Evolutionary conservation across 805 yeast species (phyloP), one percentile per base, ranked within the genome.

Genomic region (Starmerella asiatica): DNA sequence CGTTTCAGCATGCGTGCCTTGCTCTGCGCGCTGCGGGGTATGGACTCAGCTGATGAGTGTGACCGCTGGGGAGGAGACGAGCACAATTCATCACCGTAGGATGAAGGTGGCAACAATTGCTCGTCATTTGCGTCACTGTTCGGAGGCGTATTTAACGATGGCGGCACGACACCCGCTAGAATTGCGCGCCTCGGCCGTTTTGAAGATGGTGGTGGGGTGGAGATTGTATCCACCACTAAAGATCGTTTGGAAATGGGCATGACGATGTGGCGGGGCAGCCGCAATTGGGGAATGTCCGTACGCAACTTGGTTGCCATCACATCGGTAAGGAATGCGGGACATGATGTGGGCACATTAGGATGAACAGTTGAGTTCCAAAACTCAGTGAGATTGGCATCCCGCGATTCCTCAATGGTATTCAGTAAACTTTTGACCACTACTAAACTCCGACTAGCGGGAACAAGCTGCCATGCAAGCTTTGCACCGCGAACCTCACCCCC

Each of bases 21-120:
- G n/a, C 47, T 51, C 11, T 36, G 46, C 5, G 49, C 16, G 27
- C 29, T 37, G 12, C 27, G 24, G 16, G 34, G 34, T 9, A 34
- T 23, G 16, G 36, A 32, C 14, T 21, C 7, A 28, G 15, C 31
- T 6, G 18, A 28, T 8, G n/a, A 9, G 31, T 15, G 8, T 6
- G 26, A 15, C n/a, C 37, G 37, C 3, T 16, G 36, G n/a, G 50
- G 50, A 11, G 50, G 47, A 5, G 50, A 44, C 3, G 50, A 46
- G 37, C 44, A 37, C 12, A 44, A 18, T 20, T 39, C 43, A 6
- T 43, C 44, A 20, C 38, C 31, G 11, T 23, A 23, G 12, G 44
- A 26, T 9, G 30, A 20, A 9, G 37, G 19, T 16, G 30, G 26
- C 11, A 19, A n/a, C n/a, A n/a, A n/a, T n/a, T n/a, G n/a, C 3